phyloP scores from a whole-genome alignment of 2,329 filamentous ascomycete species.

The Colletotrichum somersetense region DNA sequence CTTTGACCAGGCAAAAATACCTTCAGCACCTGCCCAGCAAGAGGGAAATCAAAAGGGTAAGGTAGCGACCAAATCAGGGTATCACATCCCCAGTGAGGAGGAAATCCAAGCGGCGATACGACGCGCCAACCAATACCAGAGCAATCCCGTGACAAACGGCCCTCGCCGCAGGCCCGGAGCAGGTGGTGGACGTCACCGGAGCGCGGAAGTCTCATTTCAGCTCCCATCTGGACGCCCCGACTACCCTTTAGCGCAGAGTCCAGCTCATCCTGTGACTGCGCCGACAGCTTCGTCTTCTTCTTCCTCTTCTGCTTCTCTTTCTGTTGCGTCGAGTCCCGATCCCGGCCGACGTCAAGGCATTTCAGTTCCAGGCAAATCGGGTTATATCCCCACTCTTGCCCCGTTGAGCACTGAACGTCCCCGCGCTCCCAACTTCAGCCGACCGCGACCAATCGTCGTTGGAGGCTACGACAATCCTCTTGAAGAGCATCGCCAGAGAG shows the following conservation, averaged over 20 bases:
- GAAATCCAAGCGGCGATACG: conserved; percentile 35
- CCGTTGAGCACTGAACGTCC: conserved; percentile 29
- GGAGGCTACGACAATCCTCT: conserved; percentile 40
- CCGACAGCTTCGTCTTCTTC: background rate
- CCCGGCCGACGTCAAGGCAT: conserved; percentile 27
- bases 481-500: conserved; percentile 31
- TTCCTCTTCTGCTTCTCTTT: background rate
- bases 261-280: background rate
- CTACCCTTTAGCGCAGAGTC: background rate
- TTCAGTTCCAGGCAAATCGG: conserved; percentile 28
- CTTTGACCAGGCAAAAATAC: conserved; percentile 19
- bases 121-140: conserved; percentile 29
- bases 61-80: conserved; percentile 16
- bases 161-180: conserved; percentile 32
- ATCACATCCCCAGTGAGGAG: conserved; percentile 23
- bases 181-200: conserved; percentile 31
- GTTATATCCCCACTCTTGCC: conserved; percentile 38
- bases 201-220: conserved; percentile 35
- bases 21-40: background rate
- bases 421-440: conserved; percentile 21
- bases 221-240: conserved; percentile 15
- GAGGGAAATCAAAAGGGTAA: background rate
- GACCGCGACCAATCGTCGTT: conserved; percentile 39
- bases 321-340: background rate
- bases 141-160: conserved; percentile 36